Conservation (phyloP, 169 alveolate genomes). For the Eimeria nieschulzi region DNA sequence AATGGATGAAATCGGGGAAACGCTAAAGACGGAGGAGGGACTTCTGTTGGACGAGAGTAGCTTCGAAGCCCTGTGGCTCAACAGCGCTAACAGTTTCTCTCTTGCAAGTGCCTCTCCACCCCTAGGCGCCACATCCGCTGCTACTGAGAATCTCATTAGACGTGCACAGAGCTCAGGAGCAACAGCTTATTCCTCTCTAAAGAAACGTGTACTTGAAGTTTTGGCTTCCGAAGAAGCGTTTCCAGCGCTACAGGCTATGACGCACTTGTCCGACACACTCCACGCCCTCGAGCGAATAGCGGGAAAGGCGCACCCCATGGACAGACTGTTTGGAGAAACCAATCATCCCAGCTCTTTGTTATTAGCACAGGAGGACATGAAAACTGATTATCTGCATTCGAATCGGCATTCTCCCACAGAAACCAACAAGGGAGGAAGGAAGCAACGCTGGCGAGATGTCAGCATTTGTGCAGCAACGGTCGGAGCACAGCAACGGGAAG, state of each 20-base stretch:
- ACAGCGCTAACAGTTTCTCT: not conserved
- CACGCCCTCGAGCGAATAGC: not conserved
- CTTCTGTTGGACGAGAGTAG: not conserved
- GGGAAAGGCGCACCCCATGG: not conserved
- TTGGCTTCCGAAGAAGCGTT: not conserved
- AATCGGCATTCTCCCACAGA: not conserved
- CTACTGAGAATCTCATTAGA: not conserved
- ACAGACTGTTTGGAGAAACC: not conserved
- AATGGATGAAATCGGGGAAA: not conserved
- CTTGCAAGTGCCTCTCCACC: not conserved
- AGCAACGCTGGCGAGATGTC: not conserved
- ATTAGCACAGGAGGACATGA: not conserved
- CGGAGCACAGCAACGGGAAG: not conserved
- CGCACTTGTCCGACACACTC: not conserved
- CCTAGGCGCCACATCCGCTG: not conserved
- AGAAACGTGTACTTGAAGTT: not conserved
- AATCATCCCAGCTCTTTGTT: too few relatives aligned
- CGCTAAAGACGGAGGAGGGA: not conserved
- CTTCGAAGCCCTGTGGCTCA: not conserved
- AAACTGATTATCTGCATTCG: not conserved
- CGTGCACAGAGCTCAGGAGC: not conserved
- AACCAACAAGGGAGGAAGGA: not conserved
- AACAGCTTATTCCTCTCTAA: not conserved
- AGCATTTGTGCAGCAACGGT: not conserved
- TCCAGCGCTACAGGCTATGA: not conserved